phyloP scores from a whole-genome alignment of 2,329 filamentous ascomycete species.

The Niveomyces coronatus region DNA sequence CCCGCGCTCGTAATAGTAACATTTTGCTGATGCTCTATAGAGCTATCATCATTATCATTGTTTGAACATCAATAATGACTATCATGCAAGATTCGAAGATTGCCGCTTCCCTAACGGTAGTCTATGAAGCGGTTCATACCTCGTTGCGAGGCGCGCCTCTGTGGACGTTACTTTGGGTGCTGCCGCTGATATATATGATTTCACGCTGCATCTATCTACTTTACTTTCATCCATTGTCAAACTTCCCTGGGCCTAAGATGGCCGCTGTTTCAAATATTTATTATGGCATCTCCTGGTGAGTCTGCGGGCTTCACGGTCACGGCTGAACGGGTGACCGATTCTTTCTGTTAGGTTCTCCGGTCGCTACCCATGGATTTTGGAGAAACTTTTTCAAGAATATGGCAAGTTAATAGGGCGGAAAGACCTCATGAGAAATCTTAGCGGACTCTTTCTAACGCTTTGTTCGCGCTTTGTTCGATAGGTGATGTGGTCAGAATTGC shows the following conservation, averaged over 20 bases:
- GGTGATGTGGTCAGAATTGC: neutral
- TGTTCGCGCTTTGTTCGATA: too few relatives aligned
- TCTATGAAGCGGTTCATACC: neutral
- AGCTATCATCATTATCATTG: too few relatives aligned
- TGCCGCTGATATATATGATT: neutral
- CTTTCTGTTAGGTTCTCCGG: neutral
- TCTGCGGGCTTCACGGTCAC: neutral
- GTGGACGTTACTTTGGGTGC: neutral
- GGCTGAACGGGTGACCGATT: neutral
- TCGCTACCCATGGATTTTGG: neutral
- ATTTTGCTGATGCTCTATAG: too few relatives aligned
- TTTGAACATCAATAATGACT: too few relatives aligned
- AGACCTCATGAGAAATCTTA: too few relatives aligned
- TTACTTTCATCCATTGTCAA: constrained; percentile 1
- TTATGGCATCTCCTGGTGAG: constrained; percentile 18
- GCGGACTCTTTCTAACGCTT: too few relatives aligned
- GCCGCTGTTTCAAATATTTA: constrained; percentile 3
- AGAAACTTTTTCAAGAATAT: neutral
- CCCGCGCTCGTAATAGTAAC: too few relatives aligned
- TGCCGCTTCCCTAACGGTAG: neutral
- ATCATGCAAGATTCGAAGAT: too few relatives aligned
- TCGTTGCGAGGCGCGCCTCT: neutral
- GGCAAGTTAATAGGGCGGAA: too few relatives aligned
- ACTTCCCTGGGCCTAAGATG: constrained; percentile 1
- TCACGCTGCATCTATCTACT: neutral